Base-by-base conservation (phyloP, 805 yeast genomes). In the Huiozyma naganishii region DNA sequence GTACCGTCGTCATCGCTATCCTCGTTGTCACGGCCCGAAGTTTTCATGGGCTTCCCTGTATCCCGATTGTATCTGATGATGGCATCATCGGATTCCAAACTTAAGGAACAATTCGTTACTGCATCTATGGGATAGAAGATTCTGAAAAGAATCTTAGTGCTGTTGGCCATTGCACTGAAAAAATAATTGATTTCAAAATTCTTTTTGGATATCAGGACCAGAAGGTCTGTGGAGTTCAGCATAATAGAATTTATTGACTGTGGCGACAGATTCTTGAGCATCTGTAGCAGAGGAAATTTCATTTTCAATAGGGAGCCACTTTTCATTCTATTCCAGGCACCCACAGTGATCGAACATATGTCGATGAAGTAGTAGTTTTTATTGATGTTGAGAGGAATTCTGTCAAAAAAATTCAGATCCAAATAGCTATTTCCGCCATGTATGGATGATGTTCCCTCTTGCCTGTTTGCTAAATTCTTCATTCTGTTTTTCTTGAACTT, bases 281-380 rank as follows among this genome's bases (percentile, higher is more conserved):
- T 69, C 41, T 67, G 66, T 27, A 80, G 62, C 30, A 58, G 54
- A 7, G 63, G 55, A 17, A 65, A 54, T 45, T 67, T 68, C 27
- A 59, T 62, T 48, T 41, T 64, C 43, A 54, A 52, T 36, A 70
- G 63, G 44, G 71, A 67, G 1, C 92, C 92, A 33, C 81, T 72
- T 56, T 79, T 79, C 48, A 81, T 73, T 51, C 94, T 66, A 61
- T 83, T 88, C 94, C 94, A 84, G 32, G 80, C 70, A 0, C 92
- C 92, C 27, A 83, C 89, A 0, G 83, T 74, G 7, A 83, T 68
- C 7, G 85, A 77, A 37, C 73, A 68, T 49, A 83, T 73, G 53
- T 83, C 88, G 29, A 83, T 72, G 47, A 81, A 76, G 54, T 76
- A 74, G 58, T 83, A 83, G 48, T 78, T 76, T 43, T 78, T 82